Conservation (phyloP, 352 stramenopile genomes). For the Peronospora farinosa region DNA sequence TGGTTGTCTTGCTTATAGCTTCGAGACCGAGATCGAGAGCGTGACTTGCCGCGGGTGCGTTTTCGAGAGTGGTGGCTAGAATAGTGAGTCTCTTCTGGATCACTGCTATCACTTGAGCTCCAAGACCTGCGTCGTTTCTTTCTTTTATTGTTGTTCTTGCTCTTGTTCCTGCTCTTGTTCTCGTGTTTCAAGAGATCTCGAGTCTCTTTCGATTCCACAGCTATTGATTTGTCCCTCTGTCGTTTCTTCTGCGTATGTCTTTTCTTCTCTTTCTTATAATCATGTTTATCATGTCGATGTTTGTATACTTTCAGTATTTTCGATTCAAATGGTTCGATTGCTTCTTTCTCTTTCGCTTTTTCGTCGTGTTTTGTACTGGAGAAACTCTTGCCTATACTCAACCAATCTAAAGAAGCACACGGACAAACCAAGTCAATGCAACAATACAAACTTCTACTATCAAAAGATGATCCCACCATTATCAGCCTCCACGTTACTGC, state of each 20-base stretch:
- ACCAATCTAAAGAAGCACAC: conserved; percentile 34
- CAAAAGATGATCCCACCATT: conserved; percentile 1
- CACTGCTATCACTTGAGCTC: conserved; percentile 16
- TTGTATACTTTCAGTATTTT: conserved; percentile 31
- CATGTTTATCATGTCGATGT: conserved; percentile 12
- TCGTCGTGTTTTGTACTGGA: conserved; percentile 4
- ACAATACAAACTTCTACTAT: neutral
- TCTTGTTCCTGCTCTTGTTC: conserved; percentile 28
- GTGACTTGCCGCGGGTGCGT: conserved; percentile 14
- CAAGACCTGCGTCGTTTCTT: conserved; percentile 21
- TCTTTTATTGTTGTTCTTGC: conserved; percentile 34
- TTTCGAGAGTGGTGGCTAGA: conserved; percentile 8
- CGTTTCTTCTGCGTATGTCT: conserved; percentile 16
- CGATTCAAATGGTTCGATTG: conserved; percentile 4
- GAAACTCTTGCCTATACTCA: conserved; percentile 35
- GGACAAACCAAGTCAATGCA: conserved; percentile 4
- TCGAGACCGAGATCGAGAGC: conserved; percentile 6
- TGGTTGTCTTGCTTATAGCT: conserved; percentile 4
- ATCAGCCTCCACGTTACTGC: neutral
- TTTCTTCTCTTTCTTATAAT: conserved; percentile 24
- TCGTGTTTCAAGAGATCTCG: conserved; percentile 26
- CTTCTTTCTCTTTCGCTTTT: conserved; percentile 2
- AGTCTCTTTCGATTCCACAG: conserved; percentile 9
- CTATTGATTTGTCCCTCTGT: conserved; percentile 6
- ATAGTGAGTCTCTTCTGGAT: neutral